phyloP scores from a whole-genome alignment of 352 stramenopile species.

The Globisporangium yorkense region DNA sequence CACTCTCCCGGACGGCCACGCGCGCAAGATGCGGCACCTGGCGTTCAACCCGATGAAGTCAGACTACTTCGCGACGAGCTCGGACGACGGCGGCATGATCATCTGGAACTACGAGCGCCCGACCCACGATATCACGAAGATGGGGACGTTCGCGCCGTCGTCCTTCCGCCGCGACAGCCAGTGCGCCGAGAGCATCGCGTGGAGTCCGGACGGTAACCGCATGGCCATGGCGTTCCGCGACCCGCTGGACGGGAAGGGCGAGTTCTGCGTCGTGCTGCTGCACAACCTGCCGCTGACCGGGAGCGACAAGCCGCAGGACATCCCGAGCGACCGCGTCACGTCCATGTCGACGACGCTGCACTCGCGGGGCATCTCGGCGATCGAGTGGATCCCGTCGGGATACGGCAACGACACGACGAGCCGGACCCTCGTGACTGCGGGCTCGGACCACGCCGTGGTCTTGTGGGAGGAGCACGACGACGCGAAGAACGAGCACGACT shows the following conservation, averaged over 20 bases:
- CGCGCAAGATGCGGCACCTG: slow-evolving; percentile 64
- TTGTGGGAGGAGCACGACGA: slow-evolving; percentile 67
- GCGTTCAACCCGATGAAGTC: slow-evolving; percentile 71
- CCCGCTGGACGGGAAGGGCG: slow-evolving; percentile 41
- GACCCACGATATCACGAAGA: slow-evolving; percentile 51
- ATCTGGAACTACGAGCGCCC: slow-evolving; percentile 72
- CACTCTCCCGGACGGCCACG: slow-evolving; percentile 53
- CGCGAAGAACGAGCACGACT: slow-evolving; percentile 23
- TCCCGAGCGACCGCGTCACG: slow-evolving; percentile 52
- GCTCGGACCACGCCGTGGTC: slow-evolving; percentile 65
- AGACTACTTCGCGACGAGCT: slow-evolving; percentile 68
- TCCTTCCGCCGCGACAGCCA: slow-evolving; percentile 61
- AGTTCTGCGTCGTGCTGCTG: slow-evolving; percentile 74
- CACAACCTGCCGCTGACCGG: slow-evolving; percentile 56
- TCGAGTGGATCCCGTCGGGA: slow-evolving; percentile 61
- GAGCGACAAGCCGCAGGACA: slow-evolving; percentile 28
- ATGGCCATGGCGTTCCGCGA: slow-evolving; percentile 80
- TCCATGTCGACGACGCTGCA: slow-evolving; percentile 60
- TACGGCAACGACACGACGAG: slow-evolving; percentile 40
- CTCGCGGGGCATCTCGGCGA: slow-evolving; percentile 50
- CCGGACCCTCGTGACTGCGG: slow-evolving; percentile 55
- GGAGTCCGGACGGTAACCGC: slow-evolving; percentile 68
- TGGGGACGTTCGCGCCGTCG: slow-evolving; percentile 46
- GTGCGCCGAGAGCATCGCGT: slow-evolving; percentile 69
- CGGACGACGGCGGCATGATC: slow-evolving; percentile 73